Base-by-base conservation (phyloP, 495 filamentous ascomycete genomes). In the Cladorrhinum samala region DNA sequence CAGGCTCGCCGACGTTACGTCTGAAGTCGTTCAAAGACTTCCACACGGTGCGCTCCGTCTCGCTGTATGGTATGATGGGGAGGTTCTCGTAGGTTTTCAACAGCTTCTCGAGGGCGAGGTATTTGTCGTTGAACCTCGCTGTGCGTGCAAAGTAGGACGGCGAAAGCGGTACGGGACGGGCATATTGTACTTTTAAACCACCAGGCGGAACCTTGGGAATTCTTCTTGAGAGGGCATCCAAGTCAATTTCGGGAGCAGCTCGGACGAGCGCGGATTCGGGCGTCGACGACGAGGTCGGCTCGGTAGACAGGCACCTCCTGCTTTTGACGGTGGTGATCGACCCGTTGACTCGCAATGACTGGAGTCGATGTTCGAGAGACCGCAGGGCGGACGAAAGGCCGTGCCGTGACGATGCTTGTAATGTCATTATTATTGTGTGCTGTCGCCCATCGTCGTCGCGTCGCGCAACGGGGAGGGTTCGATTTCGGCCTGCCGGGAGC, bases 141-240 rank as follows among this genome's bases (percentile, higher is more conserved):
- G 80, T 85, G 27, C 83, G 85, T 55, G 89, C 91, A 77, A 97
- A 99, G 72, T 97, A 99, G 43, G 91, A 89, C 2, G 88, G 86
- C 7, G 93, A 96, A 0, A 79, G 77, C 16, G 93, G 93, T 33
- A 95, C 73, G 21, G 94, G 73, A 49, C 93, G 87, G 52, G 87
- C 82, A 50, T 65, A 56, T 16, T 46, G 6, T 17, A 63, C 51
- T 17, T 17, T 11, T 16, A 30, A 13, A 20, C 9, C 9, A 33
- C 27, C 27, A 33, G 27, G 27, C 11, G 27, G 27, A 7, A 55
- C n/a, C 25, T 23, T 19, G 19, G 24, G 30, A 14, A 33, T 14
- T 25, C 46, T 30, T 9, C 23, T 17, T 36, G 38, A n/a, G 18
- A 60, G 49, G 1, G 51, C 9, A 2, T n/a, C 41, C n/a, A 56